Base-by-base conservation (phyloP, 2,329 filamentous ascomycete species). In the Xylariaceae sp. region DNA sequence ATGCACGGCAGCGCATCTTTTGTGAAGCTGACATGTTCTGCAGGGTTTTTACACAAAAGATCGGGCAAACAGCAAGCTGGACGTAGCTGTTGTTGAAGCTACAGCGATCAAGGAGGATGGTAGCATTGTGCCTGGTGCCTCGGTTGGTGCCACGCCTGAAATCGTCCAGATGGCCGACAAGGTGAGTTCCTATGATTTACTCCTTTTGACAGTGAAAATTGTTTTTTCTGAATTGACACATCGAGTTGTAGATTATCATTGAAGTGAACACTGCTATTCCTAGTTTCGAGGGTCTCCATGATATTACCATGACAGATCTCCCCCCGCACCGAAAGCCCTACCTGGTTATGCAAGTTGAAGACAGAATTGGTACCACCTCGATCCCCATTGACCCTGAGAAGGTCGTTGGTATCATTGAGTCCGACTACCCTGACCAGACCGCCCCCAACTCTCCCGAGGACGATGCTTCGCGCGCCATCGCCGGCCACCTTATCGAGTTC, bases 161-260 rank as follows among this genome's bases (percentile, higher is more conserved):
- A 81, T 96, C 56, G 82, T 96, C 53, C 90, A 96, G 76, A 90
- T 95, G 84, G 90, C 91, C 55, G 90, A 96, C 73, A 96, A 96
- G 79, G 82, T 82, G 69, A 53, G 61, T 18, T 30, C 3, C 8
- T 9, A 41, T 15, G 4, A 10, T 37, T 37, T 7, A 2, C 18
- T 10, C 9, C n/a, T 18, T 5, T 8, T 34, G 7, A 7, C 5
- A 18, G 35, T 48, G 4, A 18, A 18, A 18, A 18, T 2, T 18
- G 17, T 18, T 10, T 11, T 13, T 9, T 18, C 13, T 5, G 8
- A 44, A 53, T 44, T 65, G 34, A 62, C 50, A 5, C 4, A 15
- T 30, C 8, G 8, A 34, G 18, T 35, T 10, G 35, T 39, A 81
- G 82, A 85, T 96, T 75, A 91, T 96, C 70, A 90, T 96, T 70